A percentile compares a stretch with the other conserved stretches of the same genome.
Evolutionary conservation across 495 filamentous ascomycete species (phyloP).

Genomic region (Lasiosphaeriaceae sp.): DNA sequence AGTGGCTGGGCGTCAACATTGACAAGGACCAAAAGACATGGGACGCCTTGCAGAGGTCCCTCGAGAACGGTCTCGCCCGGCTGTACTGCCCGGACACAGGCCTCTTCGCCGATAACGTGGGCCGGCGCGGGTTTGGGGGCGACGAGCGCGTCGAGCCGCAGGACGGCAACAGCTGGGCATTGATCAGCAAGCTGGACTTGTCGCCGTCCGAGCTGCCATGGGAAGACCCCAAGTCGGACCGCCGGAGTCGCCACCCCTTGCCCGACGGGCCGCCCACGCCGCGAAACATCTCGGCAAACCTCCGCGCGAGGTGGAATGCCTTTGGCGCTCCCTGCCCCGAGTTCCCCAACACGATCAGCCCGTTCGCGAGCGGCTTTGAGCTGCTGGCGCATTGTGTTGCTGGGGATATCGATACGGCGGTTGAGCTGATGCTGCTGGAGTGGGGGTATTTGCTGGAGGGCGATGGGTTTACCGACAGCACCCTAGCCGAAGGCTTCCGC

Average conservation of each 20-base stretch:
- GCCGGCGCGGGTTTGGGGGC: slow-evolving; percentile 17
- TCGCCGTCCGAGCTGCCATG: slow-evolving; percentile 3
- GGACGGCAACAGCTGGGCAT: slow-evolving; percentile 48
- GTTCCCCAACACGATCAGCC: slow-evolving; percentile 55
- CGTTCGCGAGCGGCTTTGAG: slow-evolving; percentile 60
- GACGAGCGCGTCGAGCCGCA: slow-evolving; percentile 35
- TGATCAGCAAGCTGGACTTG: slow-evolving; percentile 25
- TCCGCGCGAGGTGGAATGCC: slow-evolving; percentile 52
- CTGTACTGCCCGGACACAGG: slow-evolving; percentile 28
- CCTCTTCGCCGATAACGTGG: slow-evolving; percentile 33
- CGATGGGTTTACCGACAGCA: slow-evolving; percentile 57
- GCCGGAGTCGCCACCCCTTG: background rate
- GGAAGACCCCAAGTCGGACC: slow-evolving; percentile 2
- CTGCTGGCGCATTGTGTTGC: slow-evolving; percentile 55
- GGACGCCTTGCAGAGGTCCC: slow-evolving; percentile 5
- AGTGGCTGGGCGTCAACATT: slow-evolving; percentile 15
- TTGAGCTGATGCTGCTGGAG: slow-evolving; percentile 54
- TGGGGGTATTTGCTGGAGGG: slow-evolving; percentile 64
- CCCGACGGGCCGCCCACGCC: slow-evolving; percentile 14
- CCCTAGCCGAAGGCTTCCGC: slow-evolving; percentile 57
- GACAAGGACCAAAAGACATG: slow-evolving; percentile 6
- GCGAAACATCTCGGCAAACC: slow-evolving; percentile 34
- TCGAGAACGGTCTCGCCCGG: slow-evolving; percentile 23
- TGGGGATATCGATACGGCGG: slow-evolving; percentile 40
- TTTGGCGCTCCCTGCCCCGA: slow-evolving; percentile 58